Evolutionary conservation across 495 filamentous ascomycete genomes (phyloP), one percentile per base, ranked within the genome.

Genomic region (Neurospora tetrasperma): DNA sequence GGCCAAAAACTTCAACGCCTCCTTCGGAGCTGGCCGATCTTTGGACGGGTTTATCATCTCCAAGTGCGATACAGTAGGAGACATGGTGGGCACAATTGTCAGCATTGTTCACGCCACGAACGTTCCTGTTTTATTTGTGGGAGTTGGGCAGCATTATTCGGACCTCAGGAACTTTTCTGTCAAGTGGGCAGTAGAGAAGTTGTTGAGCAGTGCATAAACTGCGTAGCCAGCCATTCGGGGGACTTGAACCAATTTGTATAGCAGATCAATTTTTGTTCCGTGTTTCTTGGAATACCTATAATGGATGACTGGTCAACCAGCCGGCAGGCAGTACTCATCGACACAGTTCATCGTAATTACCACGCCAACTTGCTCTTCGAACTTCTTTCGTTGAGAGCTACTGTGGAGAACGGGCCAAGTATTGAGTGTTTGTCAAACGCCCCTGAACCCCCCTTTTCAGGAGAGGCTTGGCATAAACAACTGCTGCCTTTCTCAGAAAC

Each of bases 81-180:
- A 98, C 83, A 99, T 98, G 96, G 93, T 97, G 54, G 96, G 96
- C 40, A 97, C 93, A 5, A 82, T 99, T 74, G 96, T 99, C 40
- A 97, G 93, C 81, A 97, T 99, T 86, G 96, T 98, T 54, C 95
- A 97, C 85, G 94, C 96, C 16, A 98, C 96, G 4, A 94, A 95
- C 18, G 94, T 97, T 70, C 96, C 96, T 8, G 94, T 99, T 62
- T 85, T 97, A 6, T 98, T 98, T 79, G 84, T 99, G 76, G 96
- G 94, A 18, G 93, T 96, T 73, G 96, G 96, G 4, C 96, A 99
- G 82, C 95, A 98, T 83, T 99, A 99, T 84, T 94, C 92, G 38
- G 96, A 99, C 82, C 81, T 99, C 79, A 90, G 96, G 77, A 96
- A 93, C 71, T 85, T 99, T 75, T 97, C 94, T 80, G 94, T 98